Base-by-base conservation (phyloP, 2,329 filamentous ascomycete genomes). In the Fusarium sp. region DNA sequence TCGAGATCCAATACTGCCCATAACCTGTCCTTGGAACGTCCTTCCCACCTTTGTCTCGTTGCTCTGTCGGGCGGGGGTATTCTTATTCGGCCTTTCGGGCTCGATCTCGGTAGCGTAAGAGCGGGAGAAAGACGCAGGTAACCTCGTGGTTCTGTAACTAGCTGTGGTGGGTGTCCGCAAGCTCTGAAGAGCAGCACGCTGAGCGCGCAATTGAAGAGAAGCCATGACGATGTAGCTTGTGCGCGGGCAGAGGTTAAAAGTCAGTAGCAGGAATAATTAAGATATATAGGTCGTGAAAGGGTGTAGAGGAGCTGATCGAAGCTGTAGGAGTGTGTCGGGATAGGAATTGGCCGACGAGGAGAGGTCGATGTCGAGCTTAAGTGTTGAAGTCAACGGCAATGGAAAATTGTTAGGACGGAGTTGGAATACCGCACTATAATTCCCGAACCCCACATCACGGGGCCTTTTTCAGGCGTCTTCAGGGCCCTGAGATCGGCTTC, bases 1-100 rank as follows among this genome's bases (percentile, higher is more conserved):
- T 67, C 89, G 86, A 61, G 86, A 83, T 57, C 84, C 85, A 56
- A 90, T 88, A 71, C 88, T 90, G 73, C 89, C 87, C 77, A 89
- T 88, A 75, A 91, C 85, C 81, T 91, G 89, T 25, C 88, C 88
- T 75, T 88, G 86, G 77, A 91, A 91, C 7, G 83, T 81, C 52
- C 84, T 74, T 21, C 81, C 83, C 32, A 80, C 77, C 76, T 78
- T 83, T 72, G 80, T 73, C 73, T 84, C 83, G 64, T 83, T 84
- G 60, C 80, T 76, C 68, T 80, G 76, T 23, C 79, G 35, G 21
- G 65, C 66, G n/a, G 73, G 59, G 18, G 76, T 61, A 59, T 78
- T 82, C 53, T 77, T 61, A 57, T 79, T 82, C 54, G 80, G 75
- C 44, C 77, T 75, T 71, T 82, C 80, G 16, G 81, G 80, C 68